Evolutionary conservation across 2,329 filamentous ascomycete species (phyloP).

Genomic region (Cercospora zeina): DNA sequence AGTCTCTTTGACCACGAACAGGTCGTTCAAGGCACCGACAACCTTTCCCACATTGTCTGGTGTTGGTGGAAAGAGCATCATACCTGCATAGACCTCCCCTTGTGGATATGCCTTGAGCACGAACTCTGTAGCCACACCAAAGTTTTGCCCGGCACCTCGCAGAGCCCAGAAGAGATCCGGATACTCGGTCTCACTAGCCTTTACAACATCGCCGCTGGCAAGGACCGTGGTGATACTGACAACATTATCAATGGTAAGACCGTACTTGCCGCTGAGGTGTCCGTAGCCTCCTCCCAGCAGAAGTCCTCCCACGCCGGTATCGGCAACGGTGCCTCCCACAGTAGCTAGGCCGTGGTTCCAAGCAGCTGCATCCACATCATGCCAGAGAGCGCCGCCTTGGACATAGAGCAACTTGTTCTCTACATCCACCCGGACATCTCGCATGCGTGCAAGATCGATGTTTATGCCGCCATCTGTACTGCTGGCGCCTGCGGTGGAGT

Average conservation of each 20-base stretch:
- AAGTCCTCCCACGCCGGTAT: conserved; percentile 63
- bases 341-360: conserved; percentile 57
- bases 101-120: conserved; percentile 41
- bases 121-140: conserved; percentile 52
- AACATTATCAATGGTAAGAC: conserved; percentile 57
- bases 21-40: conserved; percentile 28
- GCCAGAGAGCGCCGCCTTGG: conserved; percentile 33
- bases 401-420: conserved; percentile 37
- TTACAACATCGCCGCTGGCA: conserved; percentile 44
- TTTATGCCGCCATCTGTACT: conserved; percentile 56
- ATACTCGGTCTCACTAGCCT: conserved; percentile 48
- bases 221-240: conserved; percentile 45
- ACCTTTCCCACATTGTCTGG: conserved; percentile 25
- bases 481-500: conserved; percentile 56
- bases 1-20: conserved; percentile 27
- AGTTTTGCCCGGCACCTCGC: conserved; percentile 50
- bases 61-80: conserved; percentile 40
- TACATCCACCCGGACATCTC: conserved; percentile 52
- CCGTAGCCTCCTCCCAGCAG: conserved; percentile 47
- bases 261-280: conserved; percentile 56
- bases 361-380: conserved; percentile 49
- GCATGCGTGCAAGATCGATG: conserved; percentile 57
- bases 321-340: conserved; percentile 62
- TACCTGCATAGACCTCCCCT: conserved; percentile 41
- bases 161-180: conserved; percentile 53